A percentile compares a stretch with the other conserved stretches of the same genome.
Conservation (phyloP, 306 rosid genomes). For the Vigna trinervia region DNA sequence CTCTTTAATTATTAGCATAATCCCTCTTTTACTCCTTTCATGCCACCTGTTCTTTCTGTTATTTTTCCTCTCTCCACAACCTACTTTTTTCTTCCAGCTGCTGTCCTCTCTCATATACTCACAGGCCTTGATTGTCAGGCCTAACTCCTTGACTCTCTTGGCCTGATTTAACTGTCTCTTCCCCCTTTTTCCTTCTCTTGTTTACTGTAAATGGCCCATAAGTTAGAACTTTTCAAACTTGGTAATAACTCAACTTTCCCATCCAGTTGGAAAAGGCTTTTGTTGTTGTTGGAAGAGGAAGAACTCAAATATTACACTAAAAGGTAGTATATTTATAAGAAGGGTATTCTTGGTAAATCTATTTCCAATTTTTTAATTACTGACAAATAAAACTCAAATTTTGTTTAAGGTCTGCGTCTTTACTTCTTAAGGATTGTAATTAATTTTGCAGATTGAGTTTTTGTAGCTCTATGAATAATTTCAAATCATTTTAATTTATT, state of each 20-base stretch:
- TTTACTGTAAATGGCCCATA: neutral
- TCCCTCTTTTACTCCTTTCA: neutral
- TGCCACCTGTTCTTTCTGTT: neutral
- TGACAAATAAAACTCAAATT: neutral
- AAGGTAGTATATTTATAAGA: constrained; percentile 16
- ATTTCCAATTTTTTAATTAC: constrained; percentile 18
- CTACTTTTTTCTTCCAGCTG: neutral
- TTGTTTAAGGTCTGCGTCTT: constrained; percentile 12
- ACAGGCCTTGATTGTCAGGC: neutral
- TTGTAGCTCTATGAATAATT: constrained; percentile 33
- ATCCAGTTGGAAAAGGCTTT: neutral
- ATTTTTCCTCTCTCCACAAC: neutral
- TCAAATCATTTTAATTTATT: constrained; percentile 21
- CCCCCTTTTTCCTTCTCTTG: neutral
- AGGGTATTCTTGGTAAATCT: neutral
- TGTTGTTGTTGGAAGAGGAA: neutral
- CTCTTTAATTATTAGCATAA: neutral
- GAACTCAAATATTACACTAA: constrained; percentile 8
- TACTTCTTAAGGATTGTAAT: constrained; percentile 32
- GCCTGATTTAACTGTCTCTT: neutral
- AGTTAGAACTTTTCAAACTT: constrained; percentile 17
- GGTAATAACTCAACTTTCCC: constrained; percentile 4
- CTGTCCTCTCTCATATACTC: neutral
- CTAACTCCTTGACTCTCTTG: neutral
- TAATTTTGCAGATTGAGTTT: constrained; percentile 19